phyloP scores from a whole-genome alignment of 768 basidiomycete genomes.

The Leccinum longicurvipes region DNA sequence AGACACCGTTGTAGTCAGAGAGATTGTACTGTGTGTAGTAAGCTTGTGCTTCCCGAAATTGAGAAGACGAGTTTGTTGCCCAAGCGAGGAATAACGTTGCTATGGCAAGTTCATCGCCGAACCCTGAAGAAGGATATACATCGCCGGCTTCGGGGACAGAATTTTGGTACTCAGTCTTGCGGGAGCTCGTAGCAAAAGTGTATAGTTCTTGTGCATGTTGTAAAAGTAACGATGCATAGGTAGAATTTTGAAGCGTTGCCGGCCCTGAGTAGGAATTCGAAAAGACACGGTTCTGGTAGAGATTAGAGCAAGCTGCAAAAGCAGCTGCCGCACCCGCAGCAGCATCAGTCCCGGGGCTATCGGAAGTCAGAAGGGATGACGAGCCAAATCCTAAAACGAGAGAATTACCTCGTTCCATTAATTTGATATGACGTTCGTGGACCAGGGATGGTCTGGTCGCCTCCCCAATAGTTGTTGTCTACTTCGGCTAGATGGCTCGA shows the following conservation, averaged over 20 bases:
- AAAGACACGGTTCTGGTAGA: conserved; percentile 67
- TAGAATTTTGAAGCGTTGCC: conserved; percentile 65
- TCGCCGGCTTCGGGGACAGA: conserved; percentile 61
- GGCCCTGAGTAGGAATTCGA: conserved; percentile 53
- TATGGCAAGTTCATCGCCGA: conserved; percentile 69
- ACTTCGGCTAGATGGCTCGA: conserved; percentile 41
- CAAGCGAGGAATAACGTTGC: conserved; percentile 75
- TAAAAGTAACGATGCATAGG: conserved; percentile 69
- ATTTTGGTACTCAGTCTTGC: conserved; percentile 60
- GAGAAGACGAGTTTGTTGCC: conserved; percentile 58
- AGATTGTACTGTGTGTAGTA: conserved; percentile 61
- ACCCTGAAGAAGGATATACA: conserved; percentile 71
- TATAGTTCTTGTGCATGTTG: conserved; percentile 76
- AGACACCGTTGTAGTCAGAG: conserved; percentile 49
- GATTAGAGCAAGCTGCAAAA: conserved; percentile 79
- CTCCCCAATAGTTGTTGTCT: conserved; percentile 88
- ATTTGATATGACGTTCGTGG: conserved; percentile 77
- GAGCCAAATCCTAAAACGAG: neutral
- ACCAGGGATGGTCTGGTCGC: conserved; percentile 71
- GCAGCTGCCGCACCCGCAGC: conserved; percentile 83
- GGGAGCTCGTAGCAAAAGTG: conserved; percentile 67
- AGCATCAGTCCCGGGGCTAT: conserved; percentile 82
- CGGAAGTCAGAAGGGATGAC: neutral
- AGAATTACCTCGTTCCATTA: conserved; percentile 53
- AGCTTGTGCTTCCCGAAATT: conserved; percentile 60